A percentile compares a stretch with the other conserved stretches of the same genome.
These are phyloP conservation scores for Staphylotrichum longicolle DNA, from an alignment of 495 filamentous ascomycete genomes.

Conservation along the genomic window DNA sequence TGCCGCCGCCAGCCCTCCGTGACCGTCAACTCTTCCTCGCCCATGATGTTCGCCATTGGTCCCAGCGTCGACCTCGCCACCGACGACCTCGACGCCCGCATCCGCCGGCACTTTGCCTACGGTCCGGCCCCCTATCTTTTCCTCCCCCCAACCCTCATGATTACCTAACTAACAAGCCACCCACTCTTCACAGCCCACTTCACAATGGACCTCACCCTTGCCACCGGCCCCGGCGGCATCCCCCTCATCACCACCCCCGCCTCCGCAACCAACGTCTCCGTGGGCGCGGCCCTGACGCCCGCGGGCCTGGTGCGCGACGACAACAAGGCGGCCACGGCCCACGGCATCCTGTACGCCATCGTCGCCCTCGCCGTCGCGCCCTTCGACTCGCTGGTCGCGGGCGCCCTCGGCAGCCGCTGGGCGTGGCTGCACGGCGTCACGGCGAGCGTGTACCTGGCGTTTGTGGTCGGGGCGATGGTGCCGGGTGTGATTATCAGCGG, in stretches of 20 bases:
- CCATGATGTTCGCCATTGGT: conserved; percentile 60
- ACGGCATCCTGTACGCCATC: conserved; percentile 53
- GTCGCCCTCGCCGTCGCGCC: conserved; percentile 55
- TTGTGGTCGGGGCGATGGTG: conserved; percentile 48
- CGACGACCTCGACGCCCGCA: conserved; percentile 41
- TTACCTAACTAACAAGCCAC: background rate
- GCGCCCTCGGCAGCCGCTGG: conserved; percentile 43
- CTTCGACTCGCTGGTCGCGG: conserved; percentile 51
- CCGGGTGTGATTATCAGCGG: conserved; percentile 51
- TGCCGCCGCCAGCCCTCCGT: conserved; percentile 45
- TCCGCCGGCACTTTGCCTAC: conserved; percentile 54
- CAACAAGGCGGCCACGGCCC: conserved; percentile 37
- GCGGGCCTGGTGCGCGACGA: conserved; percentile 15
- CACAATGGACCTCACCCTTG: conserved; percentile 50
- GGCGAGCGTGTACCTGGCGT: conserved; percentile 43
- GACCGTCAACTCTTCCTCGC: conserved; percentile 36
- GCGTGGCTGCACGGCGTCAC: conserved; percentile 48
- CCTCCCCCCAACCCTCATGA: background rate
- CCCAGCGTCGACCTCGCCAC: conserved; percentile 32
- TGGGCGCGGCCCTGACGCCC: conserved; percentile 29
- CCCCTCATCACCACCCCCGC: background rate
- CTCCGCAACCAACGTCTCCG: background rate
- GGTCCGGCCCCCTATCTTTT: conserved; percentile 23
- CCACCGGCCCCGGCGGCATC: conserved; percentile 41
- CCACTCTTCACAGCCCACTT: conserved; percentile 40